Evolutionary conservation across 2,329 filamentous ascomycete genomes (phyloP).

Genomic region (Neodidymelliopsis sp.): DNA sequence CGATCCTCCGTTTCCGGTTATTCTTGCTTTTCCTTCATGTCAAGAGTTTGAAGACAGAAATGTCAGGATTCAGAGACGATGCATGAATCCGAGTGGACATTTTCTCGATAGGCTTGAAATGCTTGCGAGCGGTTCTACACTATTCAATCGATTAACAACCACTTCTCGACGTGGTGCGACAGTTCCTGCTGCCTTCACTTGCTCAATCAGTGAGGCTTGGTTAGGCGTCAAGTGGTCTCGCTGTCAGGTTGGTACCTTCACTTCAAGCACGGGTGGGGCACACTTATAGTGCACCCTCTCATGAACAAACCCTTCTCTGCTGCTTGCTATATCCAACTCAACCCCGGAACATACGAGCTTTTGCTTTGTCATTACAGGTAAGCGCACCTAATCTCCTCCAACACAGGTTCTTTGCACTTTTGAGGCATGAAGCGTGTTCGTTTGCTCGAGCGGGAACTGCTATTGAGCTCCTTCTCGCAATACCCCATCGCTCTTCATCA

Average conservation of each 20-base stretch:
- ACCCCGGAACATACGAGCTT: not conserved
- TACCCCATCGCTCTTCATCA: too few species aligned
- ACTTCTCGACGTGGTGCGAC: not conserved
- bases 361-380: not conserved
- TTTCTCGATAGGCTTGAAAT: not conserved
- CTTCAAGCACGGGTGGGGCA: not conserved
- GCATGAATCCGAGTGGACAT: too few species aligned
- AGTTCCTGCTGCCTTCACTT: conserved; percentile 6
- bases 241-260: not conserved
- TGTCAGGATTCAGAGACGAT: too few species aligned
- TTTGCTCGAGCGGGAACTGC: too few species aligned
- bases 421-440: too few species aligned
- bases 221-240: not conserved
- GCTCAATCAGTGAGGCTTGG: not conserved
- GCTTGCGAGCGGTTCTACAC: too few species aligned
- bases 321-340: not conserved
- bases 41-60: too few species aligned
- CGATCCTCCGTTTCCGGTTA: too few species aligned
- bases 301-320: not conserved
- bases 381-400: not conserved
- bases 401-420: too few species aligned
- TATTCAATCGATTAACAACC: not conserved
- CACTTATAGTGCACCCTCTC: not conserved
- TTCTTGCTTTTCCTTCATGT: too few species aligned
- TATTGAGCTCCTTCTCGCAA: too few species aligned